Conservation (phyloP, 1,139 yeast genomes). For the Yamadazyma epiphylla region DNA sequence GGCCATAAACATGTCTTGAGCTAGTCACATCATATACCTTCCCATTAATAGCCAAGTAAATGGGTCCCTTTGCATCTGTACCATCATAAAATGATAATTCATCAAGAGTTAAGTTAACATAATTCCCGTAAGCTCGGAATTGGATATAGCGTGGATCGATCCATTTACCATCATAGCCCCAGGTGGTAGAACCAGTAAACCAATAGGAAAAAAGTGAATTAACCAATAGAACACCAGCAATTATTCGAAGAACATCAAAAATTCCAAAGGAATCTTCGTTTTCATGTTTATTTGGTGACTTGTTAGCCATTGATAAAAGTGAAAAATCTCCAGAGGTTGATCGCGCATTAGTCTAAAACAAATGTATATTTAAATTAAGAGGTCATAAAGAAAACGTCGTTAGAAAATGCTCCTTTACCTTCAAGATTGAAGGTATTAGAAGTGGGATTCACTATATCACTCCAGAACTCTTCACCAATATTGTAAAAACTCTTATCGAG, state of each 20-base stretch:
- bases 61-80: constrained; percentile 42
- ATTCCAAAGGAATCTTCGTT: constrained; percentile 18
- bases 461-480: constrained; percentile 44
- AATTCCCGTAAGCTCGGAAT: constrained; percentile 18
- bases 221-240: constrained; percentile 45
- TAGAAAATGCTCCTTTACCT: constrained; percentile 19
- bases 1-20: constrained; percentile 57
- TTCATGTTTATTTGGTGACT: too few relatives aligned
- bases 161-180: constrained; percentile 56
- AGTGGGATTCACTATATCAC: constrained; percentile 34
- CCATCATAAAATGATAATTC: constrained; percentile 58
- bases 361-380: constrained; percentile 2
- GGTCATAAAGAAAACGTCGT: constrained; percentile 29
- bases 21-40: constrained; percentile 66
- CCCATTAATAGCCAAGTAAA: constrained; percentile 65
- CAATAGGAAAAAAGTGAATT: constrained; percentile 50
- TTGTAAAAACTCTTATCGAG: constrained; percentile 29
- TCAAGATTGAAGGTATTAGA: constrained; percentile 35
- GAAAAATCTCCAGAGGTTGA: too few relatives aligned
- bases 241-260: constrained; percentile 40
- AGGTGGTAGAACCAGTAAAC: constrained; percentile 45
- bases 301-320: too few relatives aligned
- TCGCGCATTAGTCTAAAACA: too few relatives aligned
- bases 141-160: constrained; percentile 40
- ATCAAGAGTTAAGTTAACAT: constrained; percentile 35